These are phyloP conservation scores for Nectriaceae sp. DNA, from an alignment of 2,329 filamentous ascomycete species.

Conservation along the genomic window DNA sequence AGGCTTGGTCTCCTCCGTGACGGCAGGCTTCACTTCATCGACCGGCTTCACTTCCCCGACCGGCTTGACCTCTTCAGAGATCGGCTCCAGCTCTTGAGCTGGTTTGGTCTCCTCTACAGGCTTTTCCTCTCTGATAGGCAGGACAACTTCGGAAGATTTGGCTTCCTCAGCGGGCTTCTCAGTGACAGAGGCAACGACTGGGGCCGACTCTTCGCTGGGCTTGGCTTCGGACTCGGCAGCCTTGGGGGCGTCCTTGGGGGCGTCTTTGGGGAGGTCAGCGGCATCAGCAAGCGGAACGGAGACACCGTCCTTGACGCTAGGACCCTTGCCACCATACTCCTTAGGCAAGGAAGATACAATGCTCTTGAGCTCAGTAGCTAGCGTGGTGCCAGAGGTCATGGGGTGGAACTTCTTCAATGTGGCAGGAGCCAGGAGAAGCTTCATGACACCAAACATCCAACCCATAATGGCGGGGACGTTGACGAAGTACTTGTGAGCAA, in stretches of 20 bases:
- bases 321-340: slow-evolving; percentile 76
- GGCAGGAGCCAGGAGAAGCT: slow-evolving; percentile 71
- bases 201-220: slow-evolving; percentile 3
- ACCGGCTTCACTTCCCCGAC: not conserved
- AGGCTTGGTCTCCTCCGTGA: slow-evolving; percentile 6
- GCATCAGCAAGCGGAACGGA: slow-evolving; percentile 31
- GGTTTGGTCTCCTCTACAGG: slow-evolving; percentile 3
- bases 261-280: slow-evolving; percentile 7
- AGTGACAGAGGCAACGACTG: not conserved
- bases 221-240: slow-evolving; percentile 5
- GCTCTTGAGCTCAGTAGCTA: slow-evolving; percentile 60
- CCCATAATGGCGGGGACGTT: slow-evolving; percentile 92
- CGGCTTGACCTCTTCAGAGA: slow-evolving; percentile 5
- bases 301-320: slow-evolving; percentile 40
- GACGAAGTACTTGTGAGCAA: slow-evolving; percentile 88
- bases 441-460: slow-evolving; percentile 77
- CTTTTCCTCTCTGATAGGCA: slow-evolving; percentile 6
- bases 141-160: slow-evolving; percentile 5
- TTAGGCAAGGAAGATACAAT: slow-evolving; percentile 69
- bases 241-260: slow-evolving; percentile 4
- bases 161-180: slow-evolving; percentile 16
- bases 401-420: slow-evolving; percentile 81
- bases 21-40: slow-evolving; percentile 5
- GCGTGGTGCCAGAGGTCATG: slow-evolving; percentile 69
- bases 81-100: not conserved